These are phyloP conservation scores for Syncephalastrum racemosum DNA, from an alignment of 371 early-diverging fungal species.

Conservation along the genomic window DNA sequence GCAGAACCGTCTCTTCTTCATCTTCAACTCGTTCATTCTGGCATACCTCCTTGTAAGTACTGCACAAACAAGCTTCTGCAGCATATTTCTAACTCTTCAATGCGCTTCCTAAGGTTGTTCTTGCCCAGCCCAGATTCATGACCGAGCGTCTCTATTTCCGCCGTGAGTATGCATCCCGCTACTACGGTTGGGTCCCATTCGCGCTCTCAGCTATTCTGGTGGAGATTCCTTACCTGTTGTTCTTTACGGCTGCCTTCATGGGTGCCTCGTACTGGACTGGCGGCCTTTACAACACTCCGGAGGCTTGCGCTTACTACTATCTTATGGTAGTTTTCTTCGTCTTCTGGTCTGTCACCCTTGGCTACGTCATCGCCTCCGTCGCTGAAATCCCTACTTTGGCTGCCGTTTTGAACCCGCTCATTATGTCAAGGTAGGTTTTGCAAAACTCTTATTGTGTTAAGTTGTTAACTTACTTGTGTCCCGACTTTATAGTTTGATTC, in stretches of 20 bases:
- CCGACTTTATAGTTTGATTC: conserved; percentile 26
- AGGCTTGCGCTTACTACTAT: conserved; percentile 55
- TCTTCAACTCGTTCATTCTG: conserved; percentile 64
- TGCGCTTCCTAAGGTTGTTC: conserved; percentile 14
- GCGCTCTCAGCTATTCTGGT: conserved; percentile 45
- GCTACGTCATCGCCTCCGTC: conserved; percentile 58
- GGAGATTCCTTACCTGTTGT: conserved; percentile 54
- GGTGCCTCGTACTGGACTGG: conserved; percentile 67
- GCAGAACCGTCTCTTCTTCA: conserved; percentile 63
- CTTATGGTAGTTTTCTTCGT: conserved; percentile 54
- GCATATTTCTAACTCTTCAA: neutral
- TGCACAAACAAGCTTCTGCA: no score
- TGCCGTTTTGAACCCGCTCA: conserved; percentile 61
- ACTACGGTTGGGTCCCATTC: conserved; percentile 67
- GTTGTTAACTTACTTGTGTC: no score
- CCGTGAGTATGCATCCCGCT: conserved; percentile 64
- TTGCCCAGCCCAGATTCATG: conserved; percentile 60
- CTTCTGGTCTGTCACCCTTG: conserved; percentile 65
- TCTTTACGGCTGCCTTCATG: conserved; percentile 46
- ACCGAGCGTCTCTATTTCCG: conserved; percentile 64
- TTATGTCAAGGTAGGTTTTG: conserved; percentile 31
- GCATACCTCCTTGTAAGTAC: conserved; percentile 28
- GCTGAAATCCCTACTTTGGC: conserved; percentile 45
- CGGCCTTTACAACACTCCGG: conserved; percentile 49
- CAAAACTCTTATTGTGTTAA: conserved; percentile 1